Evolutionary conservation across 148 eudicot species (phyloP), one percentile per base, ranked within the genome.

Genomic region (Spergularia marina): DNA sequence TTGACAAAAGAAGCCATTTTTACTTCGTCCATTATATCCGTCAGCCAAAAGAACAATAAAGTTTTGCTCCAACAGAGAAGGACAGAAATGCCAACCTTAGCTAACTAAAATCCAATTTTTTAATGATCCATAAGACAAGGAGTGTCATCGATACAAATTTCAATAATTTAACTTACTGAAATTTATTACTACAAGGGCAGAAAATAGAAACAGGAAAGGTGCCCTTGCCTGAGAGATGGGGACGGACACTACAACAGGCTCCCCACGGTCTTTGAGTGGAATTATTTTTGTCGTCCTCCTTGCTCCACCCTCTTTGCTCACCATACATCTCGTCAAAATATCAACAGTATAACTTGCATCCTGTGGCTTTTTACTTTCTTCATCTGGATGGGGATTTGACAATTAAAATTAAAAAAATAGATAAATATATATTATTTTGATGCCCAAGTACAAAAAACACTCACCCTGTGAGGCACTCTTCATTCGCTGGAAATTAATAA

Each of bases 211-310:
- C n/a, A 67, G 34, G 18, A 41, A 36, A 77, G 73, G 73, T 52
- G 78, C 67, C 70, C 62, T 81, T 90, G 79, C 98, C 94, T 92
- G 96, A 47, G 97, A 90, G 79, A 89, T 78, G 61, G 97, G 89
- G 78, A 95, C 65, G n/a, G 98, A 89, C 57, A 95, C 86, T 49
- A 95, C 94, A 76, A 80, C 80, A 75, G 98, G 92, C 81, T 95
- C 97, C 54, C 98, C 98, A 60, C 78, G 87, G 73, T 86, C 89
- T 75, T 90, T 92, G 77, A 95, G 78, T 54, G 94, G 90, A 84
- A 92, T 72, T 58, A 95, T 88, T 81, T 77, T 90, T 49, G 87
- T 83, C 68, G 85, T 85, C 78, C 76, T 89, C 79, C 81, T 92
- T 40, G 81, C 85, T 74, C 82, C 87, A 18, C 68, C 92, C 67